These are phyloP conservation scores for Metrosideros polymorpha DNA, from an alignment of 441 rosid species.

Conservation along the genomic window DNA sequence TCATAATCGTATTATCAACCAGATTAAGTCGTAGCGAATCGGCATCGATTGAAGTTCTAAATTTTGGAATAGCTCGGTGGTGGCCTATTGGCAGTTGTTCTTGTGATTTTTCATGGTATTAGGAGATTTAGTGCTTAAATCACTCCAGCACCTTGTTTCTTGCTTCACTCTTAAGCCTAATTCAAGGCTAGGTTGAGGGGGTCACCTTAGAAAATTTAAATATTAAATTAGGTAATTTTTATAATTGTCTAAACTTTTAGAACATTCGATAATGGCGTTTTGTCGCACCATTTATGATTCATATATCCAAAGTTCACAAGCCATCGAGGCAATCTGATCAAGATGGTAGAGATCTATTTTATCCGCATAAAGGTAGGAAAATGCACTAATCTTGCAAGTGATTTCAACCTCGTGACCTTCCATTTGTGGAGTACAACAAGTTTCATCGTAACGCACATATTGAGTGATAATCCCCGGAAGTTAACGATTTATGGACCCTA, in stretches of 20 bases:
- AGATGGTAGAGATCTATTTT: background rate
- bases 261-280: accelerated
- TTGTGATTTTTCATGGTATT: background rate
- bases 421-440: background rate
- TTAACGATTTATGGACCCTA: background rate
- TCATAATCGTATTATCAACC: too few species aligned
- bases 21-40: background rate
- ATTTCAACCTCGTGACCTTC: background rate
- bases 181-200: background rate
- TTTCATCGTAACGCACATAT: too few species aligned
- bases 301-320: too few species aligned
- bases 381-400: accelerated
- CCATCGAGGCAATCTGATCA: background rate
- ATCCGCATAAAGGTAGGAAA: background rate
- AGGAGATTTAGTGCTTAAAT: background rate
- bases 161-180: background rate
- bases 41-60: background rate
- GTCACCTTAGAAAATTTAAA: background rate
- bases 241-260: background rate
- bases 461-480: background rate
- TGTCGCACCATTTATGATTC: too few species aligned
- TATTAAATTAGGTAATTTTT: background rate
- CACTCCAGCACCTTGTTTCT: background rate
- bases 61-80: too few species aligned
- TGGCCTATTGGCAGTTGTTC: too few species aligned